These are phyloP conservation scores for Fomes fomentarius DNA, from an alignment of 1,284 basidiomycete species.

Conservation along the genomic window DNA sequence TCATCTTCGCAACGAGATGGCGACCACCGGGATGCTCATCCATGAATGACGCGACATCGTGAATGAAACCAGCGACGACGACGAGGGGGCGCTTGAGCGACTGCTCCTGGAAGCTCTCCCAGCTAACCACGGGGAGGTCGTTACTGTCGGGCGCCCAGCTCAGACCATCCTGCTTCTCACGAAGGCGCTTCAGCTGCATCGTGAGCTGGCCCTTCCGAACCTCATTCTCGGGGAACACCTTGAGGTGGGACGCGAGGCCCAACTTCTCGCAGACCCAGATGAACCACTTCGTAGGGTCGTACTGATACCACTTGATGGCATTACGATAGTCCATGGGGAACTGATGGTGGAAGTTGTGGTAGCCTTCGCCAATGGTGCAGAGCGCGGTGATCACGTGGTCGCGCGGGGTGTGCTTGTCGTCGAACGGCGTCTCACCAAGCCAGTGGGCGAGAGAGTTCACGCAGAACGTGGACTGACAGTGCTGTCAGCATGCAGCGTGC, in stretches of 20 bases:
- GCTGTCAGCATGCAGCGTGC: conserved; percentile 3
- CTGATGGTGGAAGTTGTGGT: conserved; percentile 97
- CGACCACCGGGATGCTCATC: conserved; percentile 89
- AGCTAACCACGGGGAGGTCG: conserved; percentile 81
- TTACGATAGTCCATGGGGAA: conserved; percentile 96
- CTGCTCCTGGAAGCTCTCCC: conserved; percentile 87
- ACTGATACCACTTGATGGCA: conserved; percentile 92
- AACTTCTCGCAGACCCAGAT: conserved; percentile 68
- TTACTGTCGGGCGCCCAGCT: conserved; percentile 80
- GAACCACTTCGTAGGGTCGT: conserved; percentile 92
- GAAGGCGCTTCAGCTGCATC: conserved; percentile 88
- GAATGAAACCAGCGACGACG: conserved; percentile 88
- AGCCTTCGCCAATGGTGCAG: conserved; percentile 90
- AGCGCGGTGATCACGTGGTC: conserved; percentile 89
- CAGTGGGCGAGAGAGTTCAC: conserved; percentile 96
- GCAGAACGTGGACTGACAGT: conserved; percentile 83
- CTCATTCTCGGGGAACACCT: conserved; percentile 94
- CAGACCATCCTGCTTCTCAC: conserved; percentile 70
- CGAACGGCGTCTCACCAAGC: conserved; percentile 90
- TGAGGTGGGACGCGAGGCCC: conserved; percentile 86
- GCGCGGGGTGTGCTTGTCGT: conserved; percentile 93
- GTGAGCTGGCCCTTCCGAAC: conserved; percentile 90
- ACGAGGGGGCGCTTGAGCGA: conserved; percentile 77
- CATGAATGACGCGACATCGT: conserved; percentile 85
- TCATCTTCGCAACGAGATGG: conserved; percentile 65